phyloP scores from a whole-genome alignment of 1,139 yeast species.

The Candida neerlandica region DNA sequence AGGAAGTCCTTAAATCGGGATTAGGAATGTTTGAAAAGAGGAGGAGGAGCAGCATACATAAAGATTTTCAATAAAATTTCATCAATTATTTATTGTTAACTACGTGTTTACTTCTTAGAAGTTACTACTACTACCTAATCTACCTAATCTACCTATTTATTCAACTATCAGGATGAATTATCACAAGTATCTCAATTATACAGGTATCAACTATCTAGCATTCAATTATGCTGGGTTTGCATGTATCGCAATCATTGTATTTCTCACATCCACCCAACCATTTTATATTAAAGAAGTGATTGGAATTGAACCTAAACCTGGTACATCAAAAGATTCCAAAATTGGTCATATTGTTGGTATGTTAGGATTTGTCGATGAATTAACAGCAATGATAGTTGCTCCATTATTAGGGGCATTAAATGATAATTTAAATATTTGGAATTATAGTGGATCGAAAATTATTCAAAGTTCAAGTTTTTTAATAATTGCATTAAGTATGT shows the following conservation, averaged over 20 bases:
- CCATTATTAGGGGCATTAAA: conserved; percentile 67
- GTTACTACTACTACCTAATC: too few species aligned
- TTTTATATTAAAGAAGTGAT: conserved; percentile 62
- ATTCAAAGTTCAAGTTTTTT: conserved; percentile 52
- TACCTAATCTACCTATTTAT: not conserved
- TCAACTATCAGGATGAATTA: too few species aligned
- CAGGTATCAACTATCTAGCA: conserved; percentile 23
- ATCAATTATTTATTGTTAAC: too few species aligned
- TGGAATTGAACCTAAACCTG: conserved; percentile 30
- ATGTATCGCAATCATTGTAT: conserved; percentile 65
- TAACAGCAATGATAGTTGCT: conserved; percentile 53
- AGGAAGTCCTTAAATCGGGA: too few species aligned
- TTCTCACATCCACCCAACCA: conserved; percentile 67
- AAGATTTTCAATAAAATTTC: too few species aligned
- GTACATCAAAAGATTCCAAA: conserved; percentile 24
- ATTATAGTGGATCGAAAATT: conserved; percentile 52
- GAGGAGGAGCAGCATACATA: too few species aligned
- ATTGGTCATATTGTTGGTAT: conserved; percentile 63
- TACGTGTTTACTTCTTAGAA: too few species aligned
- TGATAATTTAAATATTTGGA: conserved; percentile 40
- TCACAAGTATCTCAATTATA: conserved; percentile 16
- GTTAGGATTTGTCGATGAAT: conserved; percentile 65
- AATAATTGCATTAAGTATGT: conserved; percentile 48
- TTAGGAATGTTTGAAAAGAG: too few species aligned
- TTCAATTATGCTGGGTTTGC: conserved; percentile 45